Evolutionary conservation across 345 rosid genomes (phyloP).

Genomic region (Pistacia vera): DNA sequence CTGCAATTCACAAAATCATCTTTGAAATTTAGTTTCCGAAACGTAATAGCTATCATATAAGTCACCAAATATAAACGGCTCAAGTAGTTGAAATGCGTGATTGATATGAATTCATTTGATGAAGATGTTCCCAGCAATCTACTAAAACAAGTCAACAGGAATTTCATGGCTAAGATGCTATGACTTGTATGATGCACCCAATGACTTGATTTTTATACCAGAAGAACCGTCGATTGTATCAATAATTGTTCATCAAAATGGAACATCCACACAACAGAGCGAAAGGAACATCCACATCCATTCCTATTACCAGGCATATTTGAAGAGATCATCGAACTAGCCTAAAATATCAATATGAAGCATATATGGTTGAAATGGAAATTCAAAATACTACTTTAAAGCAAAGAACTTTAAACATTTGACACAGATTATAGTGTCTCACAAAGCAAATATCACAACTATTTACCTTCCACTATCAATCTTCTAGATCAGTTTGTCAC

Average conservation of each 20-base stretch:
- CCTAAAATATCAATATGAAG: neutral
- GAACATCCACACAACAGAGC: neutral
- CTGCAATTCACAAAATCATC: neutral
- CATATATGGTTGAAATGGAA: neutral
- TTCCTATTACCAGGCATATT: too few relatives aligned
- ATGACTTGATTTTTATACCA: neutral
- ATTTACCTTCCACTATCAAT: too few relatives aligned
- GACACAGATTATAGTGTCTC: neutral
- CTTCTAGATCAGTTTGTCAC: too few relatives aligned
- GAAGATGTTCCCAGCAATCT: neutral
- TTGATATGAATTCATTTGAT: too few relatives aligned
- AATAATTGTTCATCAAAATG: neutral
- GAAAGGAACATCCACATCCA: neutral
- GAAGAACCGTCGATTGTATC: neutral
- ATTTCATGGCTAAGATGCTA: neutral
- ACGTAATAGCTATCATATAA: neutral
- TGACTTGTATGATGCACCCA: neutral
- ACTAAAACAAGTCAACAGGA: neutral
- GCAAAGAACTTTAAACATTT: too few relatives aligned
- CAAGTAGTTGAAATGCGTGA: too few relatives aligned
- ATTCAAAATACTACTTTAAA: too few relatives aligned
- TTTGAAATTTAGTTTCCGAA: neutral
- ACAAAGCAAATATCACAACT: too few relatives aligned
- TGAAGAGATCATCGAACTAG: too few relatives aligned
- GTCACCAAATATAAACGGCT: too few relatives aligned